Conservation (phyloP, 1,139 yeast species). For the Pichia sp. region DNA sequence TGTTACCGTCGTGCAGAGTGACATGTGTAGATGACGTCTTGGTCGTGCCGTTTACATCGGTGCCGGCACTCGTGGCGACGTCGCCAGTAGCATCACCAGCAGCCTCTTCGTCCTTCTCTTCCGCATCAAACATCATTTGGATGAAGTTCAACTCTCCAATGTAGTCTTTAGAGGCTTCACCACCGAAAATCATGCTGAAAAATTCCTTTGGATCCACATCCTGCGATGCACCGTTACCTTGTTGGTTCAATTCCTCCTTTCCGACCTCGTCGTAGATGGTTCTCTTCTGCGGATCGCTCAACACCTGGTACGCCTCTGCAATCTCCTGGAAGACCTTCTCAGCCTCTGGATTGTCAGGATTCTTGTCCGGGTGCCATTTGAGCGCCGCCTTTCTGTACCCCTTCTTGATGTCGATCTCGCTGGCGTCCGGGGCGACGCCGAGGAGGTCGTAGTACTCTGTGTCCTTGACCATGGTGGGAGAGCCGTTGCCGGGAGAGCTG, state of each 20-base stretch:
- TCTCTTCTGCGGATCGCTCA: conserved; percentile 72
- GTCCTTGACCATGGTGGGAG: conserved; percentile 71
- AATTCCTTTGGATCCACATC: conserved; percentile 87
- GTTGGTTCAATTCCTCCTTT: conserved; percentile 53
- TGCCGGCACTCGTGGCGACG: no score
- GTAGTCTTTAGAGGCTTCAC: conserved; percentile 86
- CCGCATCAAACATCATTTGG: conserved; percentile 53
- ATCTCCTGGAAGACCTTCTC: conserved; percentile 54
- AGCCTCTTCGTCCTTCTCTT: conserved; percentile 16
- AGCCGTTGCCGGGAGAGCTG: no score
- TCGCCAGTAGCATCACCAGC: background rate
- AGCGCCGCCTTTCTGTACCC: conserved; percentile 92
- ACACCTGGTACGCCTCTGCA: conserved; percentile 80
- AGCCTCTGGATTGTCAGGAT: conserved; percentile 83
- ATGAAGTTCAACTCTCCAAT: conserved; percentile 70
- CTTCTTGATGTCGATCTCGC: conserved; percentile 82
- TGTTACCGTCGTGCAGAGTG: conserved; percentile 15
- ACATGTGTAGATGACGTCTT: conserved; percentile 8
- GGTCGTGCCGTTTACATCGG: background rate
- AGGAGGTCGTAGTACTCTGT: conserved; percentile 84
- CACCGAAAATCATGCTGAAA: conserved; percentile 87
- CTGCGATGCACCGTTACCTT: conserved; percentile 50
- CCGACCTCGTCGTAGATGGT: conserved; percentile 83
- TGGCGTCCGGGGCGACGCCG: conserved; percentile 67
- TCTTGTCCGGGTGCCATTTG: conserved; percentile 91